Conservation (phyloP, 176 grass and related monocot species). For the Aechmea fasciata region DNA sequence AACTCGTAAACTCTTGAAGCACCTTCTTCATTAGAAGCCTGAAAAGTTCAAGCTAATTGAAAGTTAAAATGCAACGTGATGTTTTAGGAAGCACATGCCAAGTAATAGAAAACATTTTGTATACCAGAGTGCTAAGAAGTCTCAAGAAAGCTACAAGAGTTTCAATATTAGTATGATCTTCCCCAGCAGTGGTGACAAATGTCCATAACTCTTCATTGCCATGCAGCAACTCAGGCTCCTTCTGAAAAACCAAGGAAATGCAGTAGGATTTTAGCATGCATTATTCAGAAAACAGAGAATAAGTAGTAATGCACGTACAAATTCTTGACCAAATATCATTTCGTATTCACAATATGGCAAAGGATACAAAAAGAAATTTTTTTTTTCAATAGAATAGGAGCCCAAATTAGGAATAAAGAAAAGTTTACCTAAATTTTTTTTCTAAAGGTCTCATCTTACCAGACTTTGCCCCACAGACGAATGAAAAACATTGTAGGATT, state of each 20-base stretch:
- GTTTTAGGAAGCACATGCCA: slow-evolving; percentile 7
- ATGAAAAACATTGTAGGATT: too few species aligned
- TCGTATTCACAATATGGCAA: too few species aligned
- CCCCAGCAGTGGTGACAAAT: slow-evolving; percentile 74
- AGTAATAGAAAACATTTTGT: slow-evolving; percentile 16
- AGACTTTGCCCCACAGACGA: too few species aligned
- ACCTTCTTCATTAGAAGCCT: slow-evolving; percentile 86
- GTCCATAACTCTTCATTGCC: slow-evolving; percentile 89
- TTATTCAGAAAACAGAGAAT: background rate
- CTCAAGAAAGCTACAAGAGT: slow-evolving; percentile 86
- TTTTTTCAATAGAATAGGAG: too few species aligned
- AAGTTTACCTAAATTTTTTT: too few species aligned
- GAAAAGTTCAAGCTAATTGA: background rate
- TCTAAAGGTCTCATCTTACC: too few species aligned
- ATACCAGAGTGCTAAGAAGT: slow-evolving; percentile 88
- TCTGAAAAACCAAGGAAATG: slow-evolving; percentile 43
- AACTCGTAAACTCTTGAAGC: slow-evolving; percentile 76
- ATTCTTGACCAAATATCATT: too few species aligned
- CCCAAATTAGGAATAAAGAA: too few species aligned
- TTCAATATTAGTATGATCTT: slow-evolving; percentile 85
- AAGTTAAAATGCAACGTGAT: background rate
- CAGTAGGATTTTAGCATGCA: background rate
- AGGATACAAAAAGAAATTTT: too few species aligned
- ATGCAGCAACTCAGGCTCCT: slow-evolving; percentile 80
- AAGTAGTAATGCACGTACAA: too few species aligned